Evolutionary conservation across 257 asterid species (phyloP).

Genomic region (Dorcoceras hygrometricum): DNA sequence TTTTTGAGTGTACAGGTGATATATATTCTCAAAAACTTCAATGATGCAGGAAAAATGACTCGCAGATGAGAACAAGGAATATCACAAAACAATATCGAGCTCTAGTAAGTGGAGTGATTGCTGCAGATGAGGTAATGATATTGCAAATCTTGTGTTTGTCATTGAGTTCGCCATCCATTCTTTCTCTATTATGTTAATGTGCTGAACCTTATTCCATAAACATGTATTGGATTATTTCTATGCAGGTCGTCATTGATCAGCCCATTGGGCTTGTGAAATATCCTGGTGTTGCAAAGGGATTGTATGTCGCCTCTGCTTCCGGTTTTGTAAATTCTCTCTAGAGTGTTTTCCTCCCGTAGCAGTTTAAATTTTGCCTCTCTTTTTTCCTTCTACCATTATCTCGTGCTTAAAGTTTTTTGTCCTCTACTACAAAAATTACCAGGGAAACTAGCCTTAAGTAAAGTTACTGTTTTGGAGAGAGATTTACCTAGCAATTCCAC

Average conservation of each 20-base stretch:
- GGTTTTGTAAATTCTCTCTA: conserved; percentile 39
- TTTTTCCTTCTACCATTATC: conserved; percentile 20
- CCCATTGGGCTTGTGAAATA: conserved; percentile 88
- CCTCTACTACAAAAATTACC: conserved; percentile 28
- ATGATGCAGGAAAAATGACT: conserved; percentile 40
- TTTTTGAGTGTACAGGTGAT: not conserved
- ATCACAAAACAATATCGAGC: conserved; percentile 84
- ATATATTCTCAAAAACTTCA: conserved; percentile 10
- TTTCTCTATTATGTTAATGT: conserved; percentile 16
- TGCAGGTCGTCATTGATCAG: conserved; percentile 68
- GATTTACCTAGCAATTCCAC: conserved; percentile 54
- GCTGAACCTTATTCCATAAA: conserved; percentile 1
- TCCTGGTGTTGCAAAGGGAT: conserved; percentile 93
- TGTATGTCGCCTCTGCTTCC: conserved; percentile 90
- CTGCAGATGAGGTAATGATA: conserved; percentile 60
- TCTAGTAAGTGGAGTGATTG: conserved; percentile 65
- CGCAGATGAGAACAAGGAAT: conserved; percentile 47
- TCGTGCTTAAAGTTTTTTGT: conserved; percentile 3
- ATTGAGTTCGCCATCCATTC: conserved; percentile 11
- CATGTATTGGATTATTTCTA: conserved; percentile 19
- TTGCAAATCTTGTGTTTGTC: conserved; percentile 17
- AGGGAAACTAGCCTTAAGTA: conserved; percentile 95
- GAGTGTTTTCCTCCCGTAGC: conserved; percentile 5
- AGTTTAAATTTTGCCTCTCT: conserved; percentile 1
- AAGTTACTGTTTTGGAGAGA: conserved; percentile 69